Evolutionary conservation across 2,329 filamentous ascomycete species (phyloP).

Genomic region (Cladosporium velox): DNA sequence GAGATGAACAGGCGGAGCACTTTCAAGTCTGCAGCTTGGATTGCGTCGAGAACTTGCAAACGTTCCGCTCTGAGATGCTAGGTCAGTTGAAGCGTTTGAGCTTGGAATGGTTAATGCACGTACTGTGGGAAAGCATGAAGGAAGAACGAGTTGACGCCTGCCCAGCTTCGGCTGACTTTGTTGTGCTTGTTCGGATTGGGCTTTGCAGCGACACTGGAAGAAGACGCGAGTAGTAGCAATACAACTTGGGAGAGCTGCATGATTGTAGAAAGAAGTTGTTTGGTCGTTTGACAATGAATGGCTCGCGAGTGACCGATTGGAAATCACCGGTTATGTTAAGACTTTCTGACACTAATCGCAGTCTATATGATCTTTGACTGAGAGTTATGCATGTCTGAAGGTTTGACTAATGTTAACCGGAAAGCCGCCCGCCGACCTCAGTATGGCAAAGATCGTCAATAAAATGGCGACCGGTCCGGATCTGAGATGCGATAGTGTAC

Average conservation of each 20-base stretch:
- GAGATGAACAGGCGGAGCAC: conserved; percentile 11
- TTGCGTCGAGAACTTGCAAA: not conserved
- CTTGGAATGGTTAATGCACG: not conserved
- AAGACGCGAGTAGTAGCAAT: not conserved
- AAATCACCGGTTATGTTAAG: not conserved
- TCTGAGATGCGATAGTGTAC: not conserved
- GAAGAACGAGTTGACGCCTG: conserved; percentile 9
- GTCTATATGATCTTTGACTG: not conserved
- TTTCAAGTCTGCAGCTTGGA: not conserved
- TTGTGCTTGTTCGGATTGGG: not conserved
- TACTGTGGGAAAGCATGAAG: conserved; percentile 9
- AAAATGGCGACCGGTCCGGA: not conserved
- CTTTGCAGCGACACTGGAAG: not conserved
- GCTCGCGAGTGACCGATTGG: not conserved
- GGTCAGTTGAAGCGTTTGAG: not conserved
- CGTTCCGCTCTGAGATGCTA: not conserved
- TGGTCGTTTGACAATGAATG: not conserved
- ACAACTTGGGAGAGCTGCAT: not conserved
- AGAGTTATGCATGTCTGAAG: too few relatives aligned
- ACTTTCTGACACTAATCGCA: not conserved
- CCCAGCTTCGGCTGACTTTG: not conserved
- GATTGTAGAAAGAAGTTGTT: not conserved
- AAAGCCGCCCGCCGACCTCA: not conserved
- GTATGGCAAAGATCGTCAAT: not conserved
- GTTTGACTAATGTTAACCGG: not conserved